A percentile compares a stretch with the other conserved stretches of the same genome.
phyloP scores from a whole-genome alignment of 306 rosid species.

The Trichosanthes truncata region DNA sequence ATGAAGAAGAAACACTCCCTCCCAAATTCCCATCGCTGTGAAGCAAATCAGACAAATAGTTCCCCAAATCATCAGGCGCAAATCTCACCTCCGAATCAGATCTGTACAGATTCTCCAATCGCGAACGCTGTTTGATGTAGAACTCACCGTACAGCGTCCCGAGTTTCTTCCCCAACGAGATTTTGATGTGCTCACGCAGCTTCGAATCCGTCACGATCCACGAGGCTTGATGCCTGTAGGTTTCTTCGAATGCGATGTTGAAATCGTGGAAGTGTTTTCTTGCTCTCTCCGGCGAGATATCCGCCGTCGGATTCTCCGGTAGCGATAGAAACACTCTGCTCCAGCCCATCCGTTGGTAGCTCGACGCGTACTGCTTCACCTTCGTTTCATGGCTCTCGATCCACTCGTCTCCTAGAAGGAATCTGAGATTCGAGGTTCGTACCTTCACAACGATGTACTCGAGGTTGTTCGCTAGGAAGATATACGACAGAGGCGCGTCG shows the following conservation, averaged over 20 bases:
- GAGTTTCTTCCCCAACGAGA: slow-evolving; percentile 31
- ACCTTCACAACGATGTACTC: slow-evolving; percentile 68
- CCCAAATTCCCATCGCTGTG: slow-evolving; percentile 21
- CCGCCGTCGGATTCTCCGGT: slow-evolving; percentile 48
- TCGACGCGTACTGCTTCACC: slow-evolving; percentile 58
- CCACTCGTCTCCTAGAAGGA: slow-evolving; percentile 58
- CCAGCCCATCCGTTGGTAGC: slow-evolving; percentile 77
- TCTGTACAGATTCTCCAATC: slow-evolving; percentile 20
- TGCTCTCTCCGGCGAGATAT: slow-evolving; percentile 39
- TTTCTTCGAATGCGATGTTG: slow-evolving; percentile 34
- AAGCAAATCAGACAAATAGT: slow-evolving; percentile 44
- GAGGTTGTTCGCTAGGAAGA: slow-evolving; percentile 88
- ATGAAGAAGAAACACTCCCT: slow-evolving; percentile 33
- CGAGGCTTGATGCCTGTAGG: slow-evolving; percentile 32
- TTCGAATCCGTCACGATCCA: slow-evolving; percentile 62
- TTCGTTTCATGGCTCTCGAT: slow-evolving; percentile 42
- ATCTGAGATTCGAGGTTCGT: slow-evolving; percentile 37
- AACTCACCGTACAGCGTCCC: slow-evolving; percentile 24
- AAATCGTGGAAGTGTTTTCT: slow-evolving; percentile 24
- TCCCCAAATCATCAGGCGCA: slow-evolving; percentile 45
- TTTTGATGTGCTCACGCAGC: slow-evolving; percentile 47
- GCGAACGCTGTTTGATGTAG: slow-evolving; percentile 21
- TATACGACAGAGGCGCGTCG: slow-evolving; percentile 64
- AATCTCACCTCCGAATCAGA: slow-evolving; percentile 15
- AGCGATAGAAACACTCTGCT: slow-evolving; percentile 34